Conservation (phyloP, 192 early-diverging fungal genomes). For the Allomyces macrogynus region DNA sequence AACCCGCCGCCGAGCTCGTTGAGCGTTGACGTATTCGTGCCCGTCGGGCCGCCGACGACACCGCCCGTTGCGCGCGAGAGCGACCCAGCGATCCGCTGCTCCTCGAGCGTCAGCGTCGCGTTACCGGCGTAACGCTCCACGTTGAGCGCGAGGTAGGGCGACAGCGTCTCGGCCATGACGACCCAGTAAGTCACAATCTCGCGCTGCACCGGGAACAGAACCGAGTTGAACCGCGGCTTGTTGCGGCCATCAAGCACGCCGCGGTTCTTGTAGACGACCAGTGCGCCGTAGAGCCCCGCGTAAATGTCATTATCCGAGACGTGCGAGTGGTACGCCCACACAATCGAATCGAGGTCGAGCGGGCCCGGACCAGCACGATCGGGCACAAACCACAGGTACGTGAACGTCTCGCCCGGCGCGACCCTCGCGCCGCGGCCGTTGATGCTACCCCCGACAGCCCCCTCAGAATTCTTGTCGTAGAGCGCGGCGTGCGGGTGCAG, state of each 20-base stretch:
- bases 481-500: conserved; percentile 13
- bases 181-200: conserved; percentile 19
- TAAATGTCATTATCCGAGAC: conserved; percentile 11
- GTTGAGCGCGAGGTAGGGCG: too few species aligned
- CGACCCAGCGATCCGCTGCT: background rate
- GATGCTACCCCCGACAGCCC: background rate
- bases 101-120: background rate
- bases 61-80: too few species aligned
- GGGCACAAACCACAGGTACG: conserved; percentile 18
- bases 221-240: background rate
- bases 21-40: background rate
- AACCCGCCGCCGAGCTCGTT: background rate
- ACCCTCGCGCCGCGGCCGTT: conserved; percentile 2
- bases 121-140: too few species aligned
- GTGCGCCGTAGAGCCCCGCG: conserved; percentile 14
- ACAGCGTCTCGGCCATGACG: conserved; percentile 12
- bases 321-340: conserved; percentile 18
- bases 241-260: conserved; percentile 3
- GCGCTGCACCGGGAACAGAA: conserved; percentile 16
- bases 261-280: conserved; percentile 15
- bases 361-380: conserved; percentile 3
- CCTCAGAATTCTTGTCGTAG: conserved; percentile 1
- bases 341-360: conserved; percentile 11
- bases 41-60: background rate
- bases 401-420: conserved; percentile 6